phyloP scores from a whole-genome alignment of 208 protist species.

The Strigomonas culicis region DNA sequence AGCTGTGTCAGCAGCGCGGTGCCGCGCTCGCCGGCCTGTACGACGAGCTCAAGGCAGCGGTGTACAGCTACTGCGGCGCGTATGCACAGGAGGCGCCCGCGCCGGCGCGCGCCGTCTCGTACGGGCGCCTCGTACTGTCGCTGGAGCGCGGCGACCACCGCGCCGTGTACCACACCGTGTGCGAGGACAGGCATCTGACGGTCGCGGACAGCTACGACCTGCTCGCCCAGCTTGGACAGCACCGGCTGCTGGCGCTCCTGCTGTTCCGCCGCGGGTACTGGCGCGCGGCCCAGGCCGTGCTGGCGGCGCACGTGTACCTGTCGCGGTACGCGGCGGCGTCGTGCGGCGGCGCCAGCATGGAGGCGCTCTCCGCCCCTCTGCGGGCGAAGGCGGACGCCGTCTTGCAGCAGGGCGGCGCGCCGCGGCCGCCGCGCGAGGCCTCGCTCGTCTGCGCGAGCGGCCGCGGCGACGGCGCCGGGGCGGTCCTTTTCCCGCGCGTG shows the following conservation, averaged over 20 bases:
- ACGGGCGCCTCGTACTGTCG: slow-evolving; percentile 62
- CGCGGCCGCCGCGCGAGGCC: no score
- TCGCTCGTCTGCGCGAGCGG: no score
- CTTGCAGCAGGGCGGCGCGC: no score
- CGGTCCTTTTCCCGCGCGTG: background rate
- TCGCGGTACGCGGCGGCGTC: slow-evolving; percentile 2
- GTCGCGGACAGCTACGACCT: slow-evolving; percentile 66
- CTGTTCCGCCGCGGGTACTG: slow-evolving; percentile 41
- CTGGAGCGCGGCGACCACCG: slow-evolving; percentile 64
- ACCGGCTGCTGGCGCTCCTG: slow-evolving; percentile 65
- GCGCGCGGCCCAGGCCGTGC: slow-evolving; percentile 17
- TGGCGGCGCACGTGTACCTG: slow-evolving; percentile 28
- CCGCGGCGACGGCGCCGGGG: no score
- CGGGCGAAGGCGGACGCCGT: no score
- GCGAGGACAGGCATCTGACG: slow-evolving; percentile 18
- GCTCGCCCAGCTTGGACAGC: slow-evolving; percentile 46
- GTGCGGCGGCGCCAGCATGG: no score
- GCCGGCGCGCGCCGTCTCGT: slow-evolving; percentile 55
- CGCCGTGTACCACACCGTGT: slow-evolving; percentile 40
- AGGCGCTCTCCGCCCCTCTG: no score
- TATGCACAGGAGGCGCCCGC: slow-evolving; percentile 4
- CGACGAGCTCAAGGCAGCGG: no score
- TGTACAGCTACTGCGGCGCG: no score
- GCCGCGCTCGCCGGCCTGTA: no score
- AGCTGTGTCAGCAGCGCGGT: no score